Evolutionary conservation across 192 early-diverging fungal species (phyloP).

Genomic region (Rhizophagus clarus): DNA sequence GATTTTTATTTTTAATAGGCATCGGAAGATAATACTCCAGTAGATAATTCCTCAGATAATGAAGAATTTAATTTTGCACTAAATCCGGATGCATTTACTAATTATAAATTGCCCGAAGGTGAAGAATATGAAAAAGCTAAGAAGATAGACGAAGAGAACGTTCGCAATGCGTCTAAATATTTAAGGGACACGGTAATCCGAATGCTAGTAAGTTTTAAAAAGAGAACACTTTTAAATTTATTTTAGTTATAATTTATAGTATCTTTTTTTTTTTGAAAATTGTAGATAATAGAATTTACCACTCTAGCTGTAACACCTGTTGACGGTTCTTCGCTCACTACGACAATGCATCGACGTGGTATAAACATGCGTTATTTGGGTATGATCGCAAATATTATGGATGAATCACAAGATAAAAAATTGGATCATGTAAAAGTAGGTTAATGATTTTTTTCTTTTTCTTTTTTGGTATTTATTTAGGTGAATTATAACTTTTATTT

Average conservation of each 20-base stretch:
- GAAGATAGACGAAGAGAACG: slow-evolving; percentile 35
- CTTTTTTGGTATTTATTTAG: background rate
- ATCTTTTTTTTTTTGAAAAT: slow-evolving; percentile 35
- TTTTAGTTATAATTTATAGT: too few relatives aligned
- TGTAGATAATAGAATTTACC: slow-evolving; percentile 60
- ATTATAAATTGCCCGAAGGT: slow-evolving; percentile 15
- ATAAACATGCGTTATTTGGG: slow-evolving; percentile 98
- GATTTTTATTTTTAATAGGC: background rate
- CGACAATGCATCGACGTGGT: slow-evolving; percentile 88
- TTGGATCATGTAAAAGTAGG: slow-evolving; percentile 54
- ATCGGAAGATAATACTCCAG: background rate
- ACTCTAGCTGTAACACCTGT: slow-evolving; percentile 75
- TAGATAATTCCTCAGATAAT: background rate
- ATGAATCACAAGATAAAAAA: slow-evolving; percentile 56
- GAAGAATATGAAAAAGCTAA: slow-evolving; percentile 38
- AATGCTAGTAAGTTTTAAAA: slow-evolving; percentile 49
- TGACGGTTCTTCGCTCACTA: slow-evolving; percentile 76
- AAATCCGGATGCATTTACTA: slow-evolving; percentile 55
- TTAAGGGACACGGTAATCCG: slow-evolving; percentile 69
- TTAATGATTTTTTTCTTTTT: background rate
- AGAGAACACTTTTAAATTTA: too few relatives aligned
- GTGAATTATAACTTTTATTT: background rate
- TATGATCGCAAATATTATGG: slow-evolving; percentile 64
- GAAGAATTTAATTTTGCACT: slow-evolving; percentile 50
- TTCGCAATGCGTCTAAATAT: slow-evolving; percentile 76